Evolutionary conservation across 1,284 basidiomycete species (phyloP), one percentile per base, ranked within the genome.

Genomic region (Mycocalia duriaeana): DNA sequence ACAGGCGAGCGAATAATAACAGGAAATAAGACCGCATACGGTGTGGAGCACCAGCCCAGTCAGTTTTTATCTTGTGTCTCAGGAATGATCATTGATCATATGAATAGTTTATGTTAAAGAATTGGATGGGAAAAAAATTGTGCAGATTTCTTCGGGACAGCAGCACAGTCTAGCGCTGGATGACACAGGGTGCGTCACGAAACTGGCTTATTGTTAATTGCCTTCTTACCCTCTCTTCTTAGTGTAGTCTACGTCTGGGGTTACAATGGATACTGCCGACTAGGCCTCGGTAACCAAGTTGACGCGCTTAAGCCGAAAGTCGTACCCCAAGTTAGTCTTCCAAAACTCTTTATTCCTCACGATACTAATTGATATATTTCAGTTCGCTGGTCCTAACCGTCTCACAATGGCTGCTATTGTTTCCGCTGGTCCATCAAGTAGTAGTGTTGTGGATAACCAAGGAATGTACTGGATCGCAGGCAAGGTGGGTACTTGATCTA

Each of bases 1-100:
- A 93, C 91, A 0, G 91, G 93, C 16, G 91, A 94, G 66, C 81
- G 91, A 35, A 88, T 95, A 50, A 82, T 85, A 5, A 86, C 86
- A 2, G 89, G 83, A 28, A 90, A 90, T 54, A 91, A 91, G 63
- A 79, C 84, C 0, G 83, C 79, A 8, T 95, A 80, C 57, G 91
- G 93, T 62, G 77, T 89, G n/a, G 83, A 90, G 58, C 67, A 73
- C 16, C 77, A 83, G 11, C 89, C 92, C 20, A 70, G 89, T 91
- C 54, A 58, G 76, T 72, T 37, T 48, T 37, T 46, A 24, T 24
- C 35, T 38, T 41, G 42, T 26, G 45, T 41, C 14, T 45, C 34
- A 13, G 28, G 25, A 37, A 42, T 44, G n/a, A 43, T 3, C 8
- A 28, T 42, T 51, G 41, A 50, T 47, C 36, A 37, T 24, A 48